Evolutionary conservation across 768 basidiomycete species (phyloP).

Genomic region (Trametes meyenii): DNA sequence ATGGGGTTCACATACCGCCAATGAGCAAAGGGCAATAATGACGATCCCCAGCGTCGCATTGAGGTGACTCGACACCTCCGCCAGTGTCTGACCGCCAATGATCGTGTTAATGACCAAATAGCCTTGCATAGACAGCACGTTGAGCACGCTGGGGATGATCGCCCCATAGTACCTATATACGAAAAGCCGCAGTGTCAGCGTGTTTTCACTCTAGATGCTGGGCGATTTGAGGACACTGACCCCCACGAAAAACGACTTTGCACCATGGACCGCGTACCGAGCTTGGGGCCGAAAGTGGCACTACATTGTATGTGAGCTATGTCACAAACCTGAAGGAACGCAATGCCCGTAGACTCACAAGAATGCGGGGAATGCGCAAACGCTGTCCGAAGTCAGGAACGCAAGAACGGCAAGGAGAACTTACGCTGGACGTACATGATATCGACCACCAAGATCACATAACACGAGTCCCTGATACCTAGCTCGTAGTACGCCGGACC

Average conservation of each 20-base stretch:
- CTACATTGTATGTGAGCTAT: constrained; percentile 28
- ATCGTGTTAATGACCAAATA: constrained; percentile 53
- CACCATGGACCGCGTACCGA: constrained; percentile 59
- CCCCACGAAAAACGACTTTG: constrained; percentile 57
- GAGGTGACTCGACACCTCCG: constrained; percentile 37
- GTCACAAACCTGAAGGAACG: background rate
- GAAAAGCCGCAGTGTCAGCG: background rate
- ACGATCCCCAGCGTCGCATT: constrained; percentile 43
- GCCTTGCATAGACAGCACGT: constrained; percentile 47
- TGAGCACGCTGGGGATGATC: constrained; percentile 42
- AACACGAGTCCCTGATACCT: constrained; percentile 46
- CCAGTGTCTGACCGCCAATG: constrained; percentile 51
- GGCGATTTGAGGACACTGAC: constrained; percentile 18
- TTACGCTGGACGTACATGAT: constrained; percentile 40
- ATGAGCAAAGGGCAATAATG: constrained; percentile 43
- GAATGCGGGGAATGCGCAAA: constrained; percentile 40
- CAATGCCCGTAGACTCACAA: constrained; percentile 34
- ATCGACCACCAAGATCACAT: constrained; percentile 47
- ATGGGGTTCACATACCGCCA: no score
- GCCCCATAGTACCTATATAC: constrained; percentile 45
- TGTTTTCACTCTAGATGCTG: background rate
- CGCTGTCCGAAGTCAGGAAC: constrained; percentile 27
- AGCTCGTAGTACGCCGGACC: constrained; percentile 54
- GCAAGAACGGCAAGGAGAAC: background rate
- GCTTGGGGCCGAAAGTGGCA: constrained; percentile 54